Evolutionary conservation across 305 asterid genomes (phyloP).

Genomic region (Rubia tinctorum): DNA sequence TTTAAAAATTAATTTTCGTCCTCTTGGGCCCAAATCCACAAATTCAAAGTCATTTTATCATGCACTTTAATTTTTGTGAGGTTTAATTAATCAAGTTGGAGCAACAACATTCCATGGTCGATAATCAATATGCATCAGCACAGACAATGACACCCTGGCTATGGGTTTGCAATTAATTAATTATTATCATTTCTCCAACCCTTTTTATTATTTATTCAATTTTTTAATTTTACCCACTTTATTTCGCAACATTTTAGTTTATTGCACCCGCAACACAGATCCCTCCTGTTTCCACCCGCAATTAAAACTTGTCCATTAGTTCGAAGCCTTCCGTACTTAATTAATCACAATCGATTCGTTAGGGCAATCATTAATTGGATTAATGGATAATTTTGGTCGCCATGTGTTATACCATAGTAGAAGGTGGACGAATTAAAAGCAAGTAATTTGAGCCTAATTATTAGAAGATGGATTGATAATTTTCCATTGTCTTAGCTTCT

Average conservation of each 20-base stretch:
- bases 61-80: neutral
- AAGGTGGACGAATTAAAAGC: too few species aligned
- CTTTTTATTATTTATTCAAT: neutral
- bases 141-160: neutral
- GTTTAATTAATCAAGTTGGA: slow-evolving; percentile 1
- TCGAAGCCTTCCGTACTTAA: neutral
- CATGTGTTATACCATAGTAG: neutral
- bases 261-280: neutral
- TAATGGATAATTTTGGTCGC: neutral
- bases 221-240: neutral
- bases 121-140: neutral
- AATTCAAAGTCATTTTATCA: neutral
- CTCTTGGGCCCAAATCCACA: neutral
- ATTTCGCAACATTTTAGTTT: neutral
- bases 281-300: neutral
- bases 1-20: neutral
- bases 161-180: neutral
- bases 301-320: neutral
- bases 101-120: neutral
- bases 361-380: neutral
- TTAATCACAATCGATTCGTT: neutral
- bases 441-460: too few species aligned
- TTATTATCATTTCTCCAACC: neutral
- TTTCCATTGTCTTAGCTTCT: too few species aligned
- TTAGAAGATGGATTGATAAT: too few species aligned